These are phyloP conservation scores for Lipomyces sp. DNA, from an alignment of 805 yeast genomes.

Conservation along the genomic window DNA sequence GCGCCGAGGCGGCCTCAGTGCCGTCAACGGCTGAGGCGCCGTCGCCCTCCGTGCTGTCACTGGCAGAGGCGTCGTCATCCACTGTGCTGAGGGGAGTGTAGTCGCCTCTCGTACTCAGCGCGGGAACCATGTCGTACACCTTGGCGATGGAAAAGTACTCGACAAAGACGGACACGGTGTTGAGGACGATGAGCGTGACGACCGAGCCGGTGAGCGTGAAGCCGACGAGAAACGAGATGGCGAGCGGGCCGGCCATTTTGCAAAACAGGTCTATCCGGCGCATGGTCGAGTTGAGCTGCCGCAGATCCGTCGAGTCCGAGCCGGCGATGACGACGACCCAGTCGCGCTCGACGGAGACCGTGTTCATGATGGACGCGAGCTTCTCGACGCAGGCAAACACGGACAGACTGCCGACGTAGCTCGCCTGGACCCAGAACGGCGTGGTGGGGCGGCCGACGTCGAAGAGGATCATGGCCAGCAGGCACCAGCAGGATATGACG, in stretches of 20 bases:
- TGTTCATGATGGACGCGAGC: conserved; percentile 39
- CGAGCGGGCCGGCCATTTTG: conserved; percentile 42
- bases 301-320: conserved; percentile 31
- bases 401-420: conserved; percentile 30
- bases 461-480: conserved; percentile 27
- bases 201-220: conserved; percentile 34
- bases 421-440: conserved; percentile 2
- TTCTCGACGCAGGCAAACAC: conserved; percentile 40
- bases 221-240: conserved; percentile 38
- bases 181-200: conserved; percentile 34
- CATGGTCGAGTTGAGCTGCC: conserved; percentile 38
- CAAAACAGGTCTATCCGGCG: conserved; percentile 43
- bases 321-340: conserved; percentile 43
- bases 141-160: conserved; percentile 40
- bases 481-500: conserved; percentile 31
- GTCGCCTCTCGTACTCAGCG: conserved; percentile 23
- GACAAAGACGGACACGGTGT: conserved; percentile 35
- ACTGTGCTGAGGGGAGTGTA: background rate
- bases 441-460: conserved; percentile 1
- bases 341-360: conserved; percentile 43
- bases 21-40: background rate
- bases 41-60: background rate
- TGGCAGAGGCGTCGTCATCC: background rate
- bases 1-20: background rate
- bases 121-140: conserved; percentile 39